Conservation (phyloP, 306 rosid genomes). For the Abrus precatorius region DNA sequence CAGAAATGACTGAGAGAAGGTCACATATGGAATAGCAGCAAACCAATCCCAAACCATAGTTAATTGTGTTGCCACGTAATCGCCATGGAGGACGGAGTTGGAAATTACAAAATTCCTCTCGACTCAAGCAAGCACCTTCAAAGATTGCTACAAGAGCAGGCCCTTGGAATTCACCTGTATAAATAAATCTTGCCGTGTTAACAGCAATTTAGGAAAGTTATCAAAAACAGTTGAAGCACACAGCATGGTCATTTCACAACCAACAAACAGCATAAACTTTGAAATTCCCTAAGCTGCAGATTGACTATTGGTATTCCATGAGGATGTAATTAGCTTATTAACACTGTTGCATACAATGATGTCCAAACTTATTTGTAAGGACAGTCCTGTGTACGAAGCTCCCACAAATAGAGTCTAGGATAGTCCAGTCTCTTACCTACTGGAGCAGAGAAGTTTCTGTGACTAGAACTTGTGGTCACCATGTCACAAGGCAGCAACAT, state of each 20-base stretch:
- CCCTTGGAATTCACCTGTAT: slow-evolving; percentile 94
- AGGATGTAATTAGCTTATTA: slow-evolving; percentile 22
- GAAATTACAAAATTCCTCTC: slow-evolving; percentile 89
- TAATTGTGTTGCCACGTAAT: slow-evolving; percentile 82
- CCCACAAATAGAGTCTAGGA: background rate
- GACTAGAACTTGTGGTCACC: background rate
- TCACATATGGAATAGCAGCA: slow-evolving; percentile 85
- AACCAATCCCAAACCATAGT: slow-evolving; percentile 90
- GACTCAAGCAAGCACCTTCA: slow-evolving; percentile 89
- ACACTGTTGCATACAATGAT: slow-evolving; percentile 28
- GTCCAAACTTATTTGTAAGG: slow-evolving; percentile 18
- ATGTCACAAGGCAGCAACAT: slow-evolving; percentile 34
- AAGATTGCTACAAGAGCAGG: slow-evolving; percentile 89
- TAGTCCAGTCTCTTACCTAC: background rate
- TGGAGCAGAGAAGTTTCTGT: slow-evolving; percentile 2
- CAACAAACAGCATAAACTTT: slow-evolving; percentile 37
- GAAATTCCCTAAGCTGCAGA: slow-evolving; percentile 24
- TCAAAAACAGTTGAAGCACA: slow-evolving; percentile 35
- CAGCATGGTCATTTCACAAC: slow-evolving; percentile 36
- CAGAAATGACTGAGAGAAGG: slow-evolving; percentile 84
- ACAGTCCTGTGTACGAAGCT: background rate
- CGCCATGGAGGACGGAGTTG: slow-evolving; percentile 98
- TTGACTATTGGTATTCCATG: background rate
- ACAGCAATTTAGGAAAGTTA: slow-evolving; percentile 30
- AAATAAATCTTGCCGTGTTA: slow-evolving; percentile 46